Evolutionary conservation across 768 basidiomycete species (phyloP).

Genomic region (Mycena indigotica): DNA sequence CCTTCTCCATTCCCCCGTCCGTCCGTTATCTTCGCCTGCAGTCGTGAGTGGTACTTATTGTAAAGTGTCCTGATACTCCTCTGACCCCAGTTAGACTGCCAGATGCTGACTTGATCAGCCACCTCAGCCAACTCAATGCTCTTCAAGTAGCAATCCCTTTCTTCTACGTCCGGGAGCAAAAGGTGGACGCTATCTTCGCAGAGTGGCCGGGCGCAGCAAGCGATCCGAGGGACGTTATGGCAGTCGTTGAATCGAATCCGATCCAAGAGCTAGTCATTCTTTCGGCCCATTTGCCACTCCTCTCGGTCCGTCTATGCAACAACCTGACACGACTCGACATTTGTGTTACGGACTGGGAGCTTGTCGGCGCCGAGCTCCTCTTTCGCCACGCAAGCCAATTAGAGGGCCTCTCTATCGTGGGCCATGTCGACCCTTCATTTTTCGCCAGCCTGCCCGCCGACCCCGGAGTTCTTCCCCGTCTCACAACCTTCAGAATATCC

Average conservation of each 20-base stretch:
- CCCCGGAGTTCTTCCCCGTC: conserved; percentile 31
- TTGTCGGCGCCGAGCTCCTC: conserved; percentile 37
- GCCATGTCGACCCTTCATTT: conserved; percentile 30
- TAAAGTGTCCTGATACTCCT: conserved; percentile 1
- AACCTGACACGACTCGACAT: conserved; percentile 37
- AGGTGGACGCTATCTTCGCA: conserved; percentile 17
- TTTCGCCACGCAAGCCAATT: conserved; percentile 36
- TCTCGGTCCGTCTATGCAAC: conserved; percentile 37
- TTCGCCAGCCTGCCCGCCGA: conserved; percentile 35
- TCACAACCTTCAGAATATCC: conserved; percentile 41
- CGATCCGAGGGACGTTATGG: conserved; percentile 11
- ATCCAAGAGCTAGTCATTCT: conserved; percentile 31
- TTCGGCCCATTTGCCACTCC: conserved; percentile 28
- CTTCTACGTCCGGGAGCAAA: conserved; percentile 29
- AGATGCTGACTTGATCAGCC: conserved; percentile 27
- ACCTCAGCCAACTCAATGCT: conserved; percentile 27
- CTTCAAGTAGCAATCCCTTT: conserved; percentile 37
- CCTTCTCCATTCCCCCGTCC: conserved; percentile 31
- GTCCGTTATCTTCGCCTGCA: conserved; percentile 33
- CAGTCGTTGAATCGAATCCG: conserved; percentile 14
- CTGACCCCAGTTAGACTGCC: conserved; percentile 26
- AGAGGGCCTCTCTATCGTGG: conserved; percentile 41
- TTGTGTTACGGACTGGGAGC: conserved; percentile 31
- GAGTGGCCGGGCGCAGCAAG: conserved; percentile 14
- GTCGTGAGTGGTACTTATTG: conserved; percentile 30